Conservation (phyloP, 2,329 filamentous ascomycete genomes). For the Fusarium transvaalense region DNA sequence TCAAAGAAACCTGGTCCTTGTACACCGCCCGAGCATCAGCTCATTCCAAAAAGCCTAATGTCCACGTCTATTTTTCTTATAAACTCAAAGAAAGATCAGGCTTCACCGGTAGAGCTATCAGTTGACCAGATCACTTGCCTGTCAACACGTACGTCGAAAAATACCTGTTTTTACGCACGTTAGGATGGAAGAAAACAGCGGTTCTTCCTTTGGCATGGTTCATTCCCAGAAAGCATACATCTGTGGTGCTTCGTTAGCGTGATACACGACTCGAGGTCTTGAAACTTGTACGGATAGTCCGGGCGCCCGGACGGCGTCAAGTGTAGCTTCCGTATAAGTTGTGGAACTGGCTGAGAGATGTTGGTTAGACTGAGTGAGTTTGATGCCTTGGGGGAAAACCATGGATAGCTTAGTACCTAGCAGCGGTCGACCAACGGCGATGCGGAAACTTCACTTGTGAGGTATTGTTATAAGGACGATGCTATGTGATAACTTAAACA, state of each 20-base stretch:
- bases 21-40: conserved; percentile 11
- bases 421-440: neutral
- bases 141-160: conserved; percentile 7
- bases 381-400: neutral
- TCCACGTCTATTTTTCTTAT: neutral
- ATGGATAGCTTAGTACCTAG: neutral
- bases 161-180: conserved; percentile 15
- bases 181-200: neutral
- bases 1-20: conserved; percentile 4
- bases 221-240: neutral
- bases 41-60: neutral
- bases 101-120: conserved; percentile 21
- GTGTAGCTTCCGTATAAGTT: conserved; percentile 11
- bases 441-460: neutral
- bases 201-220: neutral
- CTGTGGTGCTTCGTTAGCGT: conserved; percentile 23
- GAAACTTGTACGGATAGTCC: conserved; percentile 23
- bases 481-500: neutral
- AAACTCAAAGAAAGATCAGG: neutral
- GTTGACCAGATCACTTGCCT: neutral
- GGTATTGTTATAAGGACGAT: neutral
- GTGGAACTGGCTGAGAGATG: conserved; percentile 2
- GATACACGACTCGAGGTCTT: conserved; percentile 22
- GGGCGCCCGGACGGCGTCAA: conserved; percentile 21
- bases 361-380: neutral